phyloP scores from a whole-genome alignment of 805 yeast species.

The Citeromyces matritensis region DNA sequence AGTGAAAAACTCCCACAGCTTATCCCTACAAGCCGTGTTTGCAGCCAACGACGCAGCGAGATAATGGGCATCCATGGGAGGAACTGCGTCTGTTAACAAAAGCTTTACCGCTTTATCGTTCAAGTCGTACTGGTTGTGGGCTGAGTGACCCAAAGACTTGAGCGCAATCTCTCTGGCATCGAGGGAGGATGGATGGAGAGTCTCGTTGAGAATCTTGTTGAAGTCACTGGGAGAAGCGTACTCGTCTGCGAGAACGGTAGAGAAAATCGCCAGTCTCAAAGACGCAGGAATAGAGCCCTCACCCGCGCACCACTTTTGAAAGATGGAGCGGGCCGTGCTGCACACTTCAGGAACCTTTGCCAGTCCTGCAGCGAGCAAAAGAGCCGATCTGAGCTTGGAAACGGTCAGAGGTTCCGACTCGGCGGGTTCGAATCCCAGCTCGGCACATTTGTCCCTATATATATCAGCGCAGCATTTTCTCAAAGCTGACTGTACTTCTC shows the following conservation, averaged over 20 bases:
- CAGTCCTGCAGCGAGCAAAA: conserved; percentile 24
- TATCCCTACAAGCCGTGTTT: conserved; percentile 24
- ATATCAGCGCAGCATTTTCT: conserved; percentile 15
- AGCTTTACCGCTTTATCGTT: conserved; percentile 22
- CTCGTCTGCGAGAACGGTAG: conserved; percentile 23
- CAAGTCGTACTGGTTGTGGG: conserved; percentile 15
- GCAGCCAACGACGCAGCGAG: conserved; percentile 28
- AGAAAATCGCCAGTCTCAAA: conserved; percentile 24
- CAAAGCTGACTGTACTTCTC: conserved; percentile 13
- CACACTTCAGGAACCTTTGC: conserved; percentile 21
- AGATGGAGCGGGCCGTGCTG: neutral
- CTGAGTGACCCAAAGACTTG: conserved; percentile 35
- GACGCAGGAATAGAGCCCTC: conserved; percentile 1
- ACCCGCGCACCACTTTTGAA: neutral
- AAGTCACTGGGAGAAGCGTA: conserved; percentile 17
- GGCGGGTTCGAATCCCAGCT: conserved; percentile 8
- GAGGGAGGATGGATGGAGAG: conserved; percentile 30
- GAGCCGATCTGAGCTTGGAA: conserved; percentile 18
- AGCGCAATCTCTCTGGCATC: conserved; percentile 47
- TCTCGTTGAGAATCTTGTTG: conserved; percentile 27
- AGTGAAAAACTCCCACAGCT: conserved; percentile 34
- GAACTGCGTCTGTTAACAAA: conserved; percentile 27
- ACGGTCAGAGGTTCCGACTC: conserved; percentile 13
- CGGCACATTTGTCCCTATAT: conserved; percentile 16
- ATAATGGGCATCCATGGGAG: conserved; percentile 45